A percentile compares a stretch with the other conserved stretches of the same genome.
These are phyloP conservation scores for Colletotrichum chrysophilum DNA, from an alignment of 2,329 filamentous ascomycete genomes.

Conservation along the genomic window DNA sequence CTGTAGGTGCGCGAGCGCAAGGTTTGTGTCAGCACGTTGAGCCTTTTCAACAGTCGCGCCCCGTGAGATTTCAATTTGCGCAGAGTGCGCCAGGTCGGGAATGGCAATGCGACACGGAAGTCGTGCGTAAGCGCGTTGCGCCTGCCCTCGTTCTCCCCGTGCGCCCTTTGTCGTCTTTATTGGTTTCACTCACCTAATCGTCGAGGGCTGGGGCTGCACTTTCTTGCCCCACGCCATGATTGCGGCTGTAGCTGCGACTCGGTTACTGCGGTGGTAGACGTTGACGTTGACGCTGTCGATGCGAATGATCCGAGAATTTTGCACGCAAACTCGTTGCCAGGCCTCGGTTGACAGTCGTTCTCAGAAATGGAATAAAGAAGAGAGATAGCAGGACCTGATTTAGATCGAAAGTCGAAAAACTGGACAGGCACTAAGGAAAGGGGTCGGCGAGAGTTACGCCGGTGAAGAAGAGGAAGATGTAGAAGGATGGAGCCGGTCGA, in stretches of 20 bases:
- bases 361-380: neutral
- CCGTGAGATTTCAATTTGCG: neutral
- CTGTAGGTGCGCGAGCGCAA: conserved; percentile 35
- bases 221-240: conserved; percentile 21
- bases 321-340: neutral
- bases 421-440: neutral
- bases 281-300: neutral
- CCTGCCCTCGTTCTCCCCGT: neutral
- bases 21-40: neutral
- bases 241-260: neutral
- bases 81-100: neutral
- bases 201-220: conserved; percentile 7
- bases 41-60: neutral
- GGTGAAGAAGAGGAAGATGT: neutral
- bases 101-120: neutral
- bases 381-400: neutral
- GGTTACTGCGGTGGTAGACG: neutral
- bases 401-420: neutral
- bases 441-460: neutral
- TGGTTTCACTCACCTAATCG: conserved; percentile 3
- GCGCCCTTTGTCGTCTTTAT: neutral
- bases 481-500: neutral
- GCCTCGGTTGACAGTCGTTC: neutral
- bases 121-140: neutral
- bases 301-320: neutral